phyloP scores from a whole-genome alignment of 768 basidiomycete genomes.

The Agaricus blazei region DNA sequence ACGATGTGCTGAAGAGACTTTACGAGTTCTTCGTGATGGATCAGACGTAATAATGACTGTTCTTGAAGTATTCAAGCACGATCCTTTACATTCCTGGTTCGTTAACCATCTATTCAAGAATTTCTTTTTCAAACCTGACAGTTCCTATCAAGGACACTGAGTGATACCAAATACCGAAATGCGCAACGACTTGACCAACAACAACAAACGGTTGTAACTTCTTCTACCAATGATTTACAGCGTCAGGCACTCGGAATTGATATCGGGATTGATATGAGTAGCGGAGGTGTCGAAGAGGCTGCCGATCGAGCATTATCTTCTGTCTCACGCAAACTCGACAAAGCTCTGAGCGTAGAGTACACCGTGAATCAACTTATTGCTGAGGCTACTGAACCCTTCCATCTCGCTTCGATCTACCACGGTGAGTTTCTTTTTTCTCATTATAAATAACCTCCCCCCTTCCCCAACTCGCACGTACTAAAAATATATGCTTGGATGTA shows the following conservation, averaged over 20 bases:
- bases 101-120: slow-evolving; percentile 19
- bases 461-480: no score
- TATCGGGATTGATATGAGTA: slow-evolving; percentile 57
- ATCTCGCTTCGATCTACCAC: slow-evolving; percentile 72
- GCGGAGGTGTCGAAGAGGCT: slow-evolving; percentile 72
- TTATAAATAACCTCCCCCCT: no score
- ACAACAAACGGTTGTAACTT: slow-evolving; percentile 22
- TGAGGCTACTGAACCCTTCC: slow-evolving; percentile 73
- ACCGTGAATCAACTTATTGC: slow-evolving; percentile 91
- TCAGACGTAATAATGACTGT: slow-evolving; percentile 91
- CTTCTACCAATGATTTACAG: slow-evolving; percentile 18
- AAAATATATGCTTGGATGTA: not conserved
- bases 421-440: slow-evolving; percentile 28
- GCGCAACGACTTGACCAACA: slow-evolving; percentile 45
- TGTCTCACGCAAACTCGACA: slow-evolving; percentile 80
- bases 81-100: slow-evolving; percentile 91
- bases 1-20: slow-evolving; percentile 89
- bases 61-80: slow-evolving; percentile 94
- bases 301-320: slow-evolving; percentile 84
- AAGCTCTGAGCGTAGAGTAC: slow-evolving; percentile 83
- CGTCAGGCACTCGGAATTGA: slow-evolving; percentile 30
- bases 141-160: slow-evolving; percentile 68
- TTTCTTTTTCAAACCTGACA: slow-evolving; percentile 4
- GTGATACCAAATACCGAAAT: slow-evolving; percentile 61
- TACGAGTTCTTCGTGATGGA: slow-evolving; percentile 82